Conservation (phyloP, 768 basidiomycete species). For the Boletus patriciae region DNA sequence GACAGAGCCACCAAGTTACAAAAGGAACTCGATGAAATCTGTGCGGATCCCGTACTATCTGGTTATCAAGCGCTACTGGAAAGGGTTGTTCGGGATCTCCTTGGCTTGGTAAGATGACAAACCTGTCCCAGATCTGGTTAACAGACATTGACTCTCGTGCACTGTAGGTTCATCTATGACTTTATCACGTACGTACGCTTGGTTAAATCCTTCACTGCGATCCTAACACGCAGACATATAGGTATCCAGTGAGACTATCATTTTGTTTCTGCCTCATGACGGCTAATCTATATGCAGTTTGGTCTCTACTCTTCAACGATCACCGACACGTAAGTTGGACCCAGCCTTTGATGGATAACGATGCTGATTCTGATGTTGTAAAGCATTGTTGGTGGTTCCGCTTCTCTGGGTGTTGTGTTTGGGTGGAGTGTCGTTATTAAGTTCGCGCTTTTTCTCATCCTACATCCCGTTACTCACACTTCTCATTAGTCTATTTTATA, state of each 20-base stretch:
- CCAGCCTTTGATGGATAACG: neutral
- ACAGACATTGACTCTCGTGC: neutral
- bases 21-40: slow-evolving; percentile 76
- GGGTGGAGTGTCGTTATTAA: slow-evolving; percentile 88
- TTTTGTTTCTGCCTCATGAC: neutral
- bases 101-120: slow-evolving; percentile 58
- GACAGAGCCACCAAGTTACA: slow-evolving; percentile 74
- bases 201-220: neutral
- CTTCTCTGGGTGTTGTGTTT: slow-evolving; percentile 60
- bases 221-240: slow-evolving; percentile 22
- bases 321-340: slow-evolving; percentile 52
- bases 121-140: neutral
- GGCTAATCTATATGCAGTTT: slow-evolving; percentile 47
- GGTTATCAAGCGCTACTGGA: slow-evolving; percentile 78
- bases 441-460: slow-evolving; percentile 39
- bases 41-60: slow-evolving; percentile 74
- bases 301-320: slow-evolving; percentile 80
- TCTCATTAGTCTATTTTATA: slow-evolving; percentile 53
- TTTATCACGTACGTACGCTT: slow-evolving; percentile 62
- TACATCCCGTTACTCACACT: neutral
- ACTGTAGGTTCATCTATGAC: slow-evolving; percentile 69
- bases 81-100: slow-evolving; percentile 69
- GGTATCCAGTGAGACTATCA: slow-evolving; percentile 59
- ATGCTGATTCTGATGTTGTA: neutral
- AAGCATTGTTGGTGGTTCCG: slow-evolving; percentile 58